phyloP scores from a whole-genome alignment of 768 basidiomycete species.

The Leucosporidium scottii region DNA sequence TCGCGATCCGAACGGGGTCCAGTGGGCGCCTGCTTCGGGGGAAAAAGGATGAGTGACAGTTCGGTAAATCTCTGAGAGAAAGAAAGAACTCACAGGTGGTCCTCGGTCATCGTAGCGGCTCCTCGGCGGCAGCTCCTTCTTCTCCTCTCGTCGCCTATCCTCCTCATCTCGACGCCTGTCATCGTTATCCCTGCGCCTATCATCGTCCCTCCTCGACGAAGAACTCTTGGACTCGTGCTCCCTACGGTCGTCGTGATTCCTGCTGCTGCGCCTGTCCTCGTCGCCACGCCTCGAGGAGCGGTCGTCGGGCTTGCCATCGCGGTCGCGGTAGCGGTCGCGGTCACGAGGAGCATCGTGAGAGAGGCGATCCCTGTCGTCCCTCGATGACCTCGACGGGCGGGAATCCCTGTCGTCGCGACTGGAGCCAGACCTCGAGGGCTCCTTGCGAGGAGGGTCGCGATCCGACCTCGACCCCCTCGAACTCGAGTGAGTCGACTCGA shows the following conservation, averaged over 20 bases:
- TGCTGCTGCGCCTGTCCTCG: background rate
- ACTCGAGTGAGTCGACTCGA: too few species aligned
- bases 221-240: background rate
- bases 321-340: slow-evolving; percentile 31
- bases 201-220: background rate
- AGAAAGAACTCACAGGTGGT: too few species aligned
- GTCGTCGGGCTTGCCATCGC: slow-evolving; percentile 35
- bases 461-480: too few species aligned
- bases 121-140: background rate
- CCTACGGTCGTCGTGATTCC: background rate
- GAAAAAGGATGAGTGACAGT: background rate
- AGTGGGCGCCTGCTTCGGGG: background rate
- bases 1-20: background rate
- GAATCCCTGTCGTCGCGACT: too few species aligned
- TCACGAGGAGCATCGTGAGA: slow-evolving; percentile 1
- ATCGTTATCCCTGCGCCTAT: background rate
- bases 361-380: too few species aligned
- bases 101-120: background rate
- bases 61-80: background rate
- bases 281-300: background rate
- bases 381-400: too few species aligned
- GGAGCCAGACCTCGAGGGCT: too few species aligned
- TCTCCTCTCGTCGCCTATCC: background rate
- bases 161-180: background rate
- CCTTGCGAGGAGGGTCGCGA: too few species aligned